Evolutionary conservation across 2,329 filamentous ascomycete species (phyloP).

Genomic region (Penicillium sp.): DNA sequence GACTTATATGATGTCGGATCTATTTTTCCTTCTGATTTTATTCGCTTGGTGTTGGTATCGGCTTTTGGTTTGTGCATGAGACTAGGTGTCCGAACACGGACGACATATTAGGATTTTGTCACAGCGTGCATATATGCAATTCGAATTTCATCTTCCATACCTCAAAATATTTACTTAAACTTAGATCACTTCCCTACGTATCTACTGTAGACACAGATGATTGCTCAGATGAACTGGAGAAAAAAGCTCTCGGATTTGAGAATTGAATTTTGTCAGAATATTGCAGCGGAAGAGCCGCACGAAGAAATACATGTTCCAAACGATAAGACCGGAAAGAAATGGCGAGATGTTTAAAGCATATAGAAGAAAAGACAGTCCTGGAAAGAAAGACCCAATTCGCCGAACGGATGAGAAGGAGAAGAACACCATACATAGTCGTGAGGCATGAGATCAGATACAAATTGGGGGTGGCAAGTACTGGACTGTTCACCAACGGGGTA

Average conservation of each 20-base stretch:
- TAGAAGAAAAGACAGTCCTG: conserved; percentile 4
- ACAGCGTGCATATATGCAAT: not conserved
- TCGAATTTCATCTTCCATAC: too few relatives aligned
- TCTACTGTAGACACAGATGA: not conserved
- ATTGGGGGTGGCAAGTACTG: conserved; percentile 8
- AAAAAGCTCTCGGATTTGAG: not conserved
- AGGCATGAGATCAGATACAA: conserved; percentile 24
- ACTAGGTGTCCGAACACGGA: not conserved
- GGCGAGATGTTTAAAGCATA: conserved; percentile 8
- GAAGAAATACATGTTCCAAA: conserved; percentile 8
- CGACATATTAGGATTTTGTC: not conserved
- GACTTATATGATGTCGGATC: conserved; percentile 6
- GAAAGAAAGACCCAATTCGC: conserved; percentile 13
- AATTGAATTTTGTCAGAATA: not conserved
- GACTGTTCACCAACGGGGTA: conserved; percentile 11
- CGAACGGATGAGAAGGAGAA: conserved; percentile 3
- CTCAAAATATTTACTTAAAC: not conserved
- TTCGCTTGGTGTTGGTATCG: not conserved
- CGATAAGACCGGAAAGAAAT: conserved; percentile 11
- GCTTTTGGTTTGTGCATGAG: conserved; percentile 7
- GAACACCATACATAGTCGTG: conserved; percentile 28
- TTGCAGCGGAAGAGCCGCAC: not conserved
- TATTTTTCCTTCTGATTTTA: not conserved
- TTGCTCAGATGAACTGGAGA: not conserved
- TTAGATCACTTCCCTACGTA: not conserved